These are phyloP conservation scores for Cercospora citrullina DNA, from an alignment of 2,329 filamentous ascomycete species.

Conservation along the genomic window DNA sequence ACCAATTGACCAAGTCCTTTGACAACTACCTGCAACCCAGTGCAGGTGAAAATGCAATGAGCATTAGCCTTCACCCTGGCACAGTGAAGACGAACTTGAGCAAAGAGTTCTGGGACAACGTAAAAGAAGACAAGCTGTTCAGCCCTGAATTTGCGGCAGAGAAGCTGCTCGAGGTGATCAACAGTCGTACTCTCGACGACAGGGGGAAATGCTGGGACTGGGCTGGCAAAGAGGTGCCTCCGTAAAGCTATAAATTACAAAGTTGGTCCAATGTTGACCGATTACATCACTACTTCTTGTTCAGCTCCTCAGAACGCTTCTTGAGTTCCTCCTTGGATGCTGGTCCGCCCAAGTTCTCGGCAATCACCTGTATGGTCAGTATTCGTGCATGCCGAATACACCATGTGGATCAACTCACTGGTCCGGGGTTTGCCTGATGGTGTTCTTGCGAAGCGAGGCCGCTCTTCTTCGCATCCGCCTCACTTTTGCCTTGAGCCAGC, in stretches of 20 bases:
- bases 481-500: constrained; percentile 23
- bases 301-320: constrained; percentile 53
- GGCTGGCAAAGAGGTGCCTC: constrained; percentile 63
- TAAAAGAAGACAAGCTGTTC: constrained; percentile 64
- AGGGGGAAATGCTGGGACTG: constrained; percentile 70
- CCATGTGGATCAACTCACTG: constrained; percentile 33
- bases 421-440: constrained; percentile 48
- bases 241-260: constrained; percentile 41
- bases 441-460: constrained; percentile 40
- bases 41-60: constrained; percentile 63
- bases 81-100: constrained; percentile 76
- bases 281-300: constrained; percentile 41
- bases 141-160: constrained; percentile 65
- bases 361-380: constrained; percentile 31
- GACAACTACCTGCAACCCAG: constrained; percentile 64
- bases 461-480: constrained; percentile 23
- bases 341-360: constrained; percentile 47
- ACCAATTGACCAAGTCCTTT: constrained; percentile 68
- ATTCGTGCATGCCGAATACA: neutral
- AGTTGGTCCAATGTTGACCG: neutral
- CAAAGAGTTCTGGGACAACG: constrained; percentile 68
- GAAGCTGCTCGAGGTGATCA: constrained; percentile 62
- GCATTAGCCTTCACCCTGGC: constrained; percentile 73
- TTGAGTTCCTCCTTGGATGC: constrained; percentile 52
- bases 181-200: constrained; percentile 48